Base-by-base conservation (phyloP, 495 filamentous ascomycete species). In the Clavariopsis aquatica region DNA sequence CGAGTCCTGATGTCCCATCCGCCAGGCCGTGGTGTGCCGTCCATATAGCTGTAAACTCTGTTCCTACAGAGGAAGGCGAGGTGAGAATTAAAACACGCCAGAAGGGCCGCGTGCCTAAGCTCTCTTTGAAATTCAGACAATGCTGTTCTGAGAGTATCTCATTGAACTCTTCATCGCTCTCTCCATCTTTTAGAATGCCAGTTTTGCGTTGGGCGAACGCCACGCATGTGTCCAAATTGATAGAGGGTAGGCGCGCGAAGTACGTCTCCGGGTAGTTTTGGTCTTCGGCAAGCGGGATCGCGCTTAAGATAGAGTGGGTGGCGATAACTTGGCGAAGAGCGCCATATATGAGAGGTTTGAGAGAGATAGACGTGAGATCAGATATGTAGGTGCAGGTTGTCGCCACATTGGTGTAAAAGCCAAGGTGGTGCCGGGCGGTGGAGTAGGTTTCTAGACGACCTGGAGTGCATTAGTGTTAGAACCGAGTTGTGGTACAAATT, bases 401-500 rank as follows among this genome's bases (percentile, higher is more conserved):
- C 0, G 62, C 74, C 26, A 80, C 76, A 54, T 81, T 82, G 54
- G 72, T 60, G 60, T 82, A 83, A 51, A 80, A 79, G n/a, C 70
- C 60, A 0, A 81, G 54, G 15, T 75, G 68, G 49, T 82, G 78
- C 13, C 80, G 74, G 19, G 72, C 59, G 0, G 78, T 80, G 17
- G 75, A 81, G 70, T 71, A 80, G 52, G 72, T 73, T 69, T 83
- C 80, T 57, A 80, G 58, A 20, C 41, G 52, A 27, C 81, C 80
- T 79, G 49, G 2, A n/a, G 23, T 29, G 26, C n/a, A 41, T 62
- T 53, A 41, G 46, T 61, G 22, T 43, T 19, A 34, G 28, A 12
- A n/a, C n/a, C n/a, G n/a, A n/a, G n/a, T n/a, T n/a, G n/a, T 36
- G 12, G 24, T 6, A 43, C n/a, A 38, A 5, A 34, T 52, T 23